Percentiles rank a stretch among this genome's conserved stretches.
Conservation (phyloP, 2,329 filamentous ascomycete species). For the Coniella vitis region DNA sequence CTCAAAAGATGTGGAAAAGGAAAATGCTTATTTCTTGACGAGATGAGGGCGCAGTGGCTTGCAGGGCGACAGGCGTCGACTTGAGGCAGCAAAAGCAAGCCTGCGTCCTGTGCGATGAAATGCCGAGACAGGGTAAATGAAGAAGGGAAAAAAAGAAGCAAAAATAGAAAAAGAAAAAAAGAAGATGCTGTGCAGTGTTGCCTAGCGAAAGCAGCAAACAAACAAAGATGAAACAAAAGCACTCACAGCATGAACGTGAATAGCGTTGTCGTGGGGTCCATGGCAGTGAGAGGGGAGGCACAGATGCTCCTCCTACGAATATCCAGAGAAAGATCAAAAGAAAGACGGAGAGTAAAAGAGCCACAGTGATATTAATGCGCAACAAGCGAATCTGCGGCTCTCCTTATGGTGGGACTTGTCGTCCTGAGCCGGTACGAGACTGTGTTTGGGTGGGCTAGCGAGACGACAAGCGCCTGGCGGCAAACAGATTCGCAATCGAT, state of each 20-base stretch:
- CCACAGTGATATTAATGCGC: too few species aligned
- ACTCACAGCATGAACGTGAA: slow-evolving; percentile 65
- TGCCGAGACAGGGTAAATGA: slow-evolving; percentile 5
- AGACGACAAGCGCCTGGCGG: slow-evolving; percentile 9
- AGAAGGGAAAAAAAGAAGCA: slow-evolving; percentile 4
- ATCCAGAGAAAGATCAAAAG: background rate
- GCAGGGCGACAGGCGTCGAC: background rate
- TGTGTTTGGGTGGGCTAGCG: too few species aligned
- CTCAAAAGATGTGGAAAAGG: background rate
- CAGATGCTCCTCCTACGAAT: slow-evolving; percentile 16
- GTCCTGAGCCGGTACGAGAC: background rate
- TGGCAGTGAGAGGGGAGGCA: slow-evolving; percentile 24
- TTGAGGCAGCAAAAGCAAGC: slow-evolving; percentile 8
- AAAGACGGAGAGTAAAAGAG: background rate
- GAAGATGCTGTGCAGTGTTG: slow-evolving; percentile 1
- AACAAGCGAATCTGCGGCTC: background rate
- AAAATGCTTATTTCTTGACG: slow-evolving; percentile 3
- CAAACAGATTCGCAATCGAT: background rate
- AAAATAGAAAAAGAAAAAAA: slow-evolving; percentile 13
- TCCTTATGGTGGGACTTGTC: background rate
- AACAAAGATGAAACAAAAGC: slow-evolving; percentile 18
- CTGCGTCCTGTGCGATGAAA: background rate
- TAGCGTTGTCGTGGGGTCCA: slow-evolving; percentile 59
- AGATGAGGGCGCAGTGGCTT: slow-evolving; percentile 2
- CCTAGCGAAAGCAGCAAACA: slow-evolving; percentile 18